Evolutionary conservation across 495 filamentous ascomycete genomes (phyloP), one percentile per base, ranked within the genome.

Genomic region (Aspergillus sparsus): DNA sequence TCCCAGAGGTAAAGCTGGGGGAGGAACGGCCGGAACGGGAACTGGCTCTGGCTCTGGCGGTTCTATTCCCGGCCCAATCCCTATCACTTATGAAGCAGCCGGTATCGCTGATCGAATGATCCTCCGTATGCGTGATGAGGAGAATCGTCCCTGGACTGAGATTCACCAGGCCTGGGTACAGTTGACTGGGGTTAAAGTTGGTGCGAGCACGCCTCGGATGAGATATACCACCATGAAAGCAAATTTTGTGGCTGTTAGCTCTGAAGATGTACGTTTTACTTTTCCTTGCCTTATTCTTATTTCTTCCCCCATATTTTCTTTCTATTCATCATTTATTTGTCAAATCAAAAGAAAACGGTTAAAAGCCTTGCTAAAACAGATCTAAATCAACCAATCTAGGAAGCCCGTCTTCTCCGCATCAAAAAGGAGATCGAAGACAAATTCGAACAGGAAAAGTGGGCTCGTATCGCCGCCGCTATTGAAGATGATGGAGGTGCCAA

Each of bases 381-480:
- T 27, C 21, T 3, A 27, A 27, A 27, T 27, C 21, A 27, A 27
- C 21, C 21, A 27, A 27, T 13, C 57, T 31, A 66, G 68, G 64
- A 60, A 46, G 35, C 16, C 4, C 57, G 51, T 12, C 61, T 71
- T 9, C 37, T 66, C 0, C 32, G 49, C n/a, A 16, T 57, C 5
- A 71, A 71, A 33, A 64, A 61, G 16, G 55, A 67, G 16, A 45
- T 71, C 53, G 68, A 71, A 27, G 66, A 67, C 6, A 63, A 53
- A 21, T 67, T 68, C 35, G 66, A 67, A 45, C 13, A 16, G 35
- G 66, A 68, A 12, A 68, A 69, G 34, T 71, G 68, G 68, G 4
- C 36, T 27, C 36, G 36, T 7, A 67, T 71, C 39, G 47, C 58
- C 0, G 62, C 65, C 8, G 37, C 36, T 7, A 65, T 71, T 45